Base-by-base conservation (phyloP, 768 basidiomycete species). In the Boletus insuetus region DNA sequence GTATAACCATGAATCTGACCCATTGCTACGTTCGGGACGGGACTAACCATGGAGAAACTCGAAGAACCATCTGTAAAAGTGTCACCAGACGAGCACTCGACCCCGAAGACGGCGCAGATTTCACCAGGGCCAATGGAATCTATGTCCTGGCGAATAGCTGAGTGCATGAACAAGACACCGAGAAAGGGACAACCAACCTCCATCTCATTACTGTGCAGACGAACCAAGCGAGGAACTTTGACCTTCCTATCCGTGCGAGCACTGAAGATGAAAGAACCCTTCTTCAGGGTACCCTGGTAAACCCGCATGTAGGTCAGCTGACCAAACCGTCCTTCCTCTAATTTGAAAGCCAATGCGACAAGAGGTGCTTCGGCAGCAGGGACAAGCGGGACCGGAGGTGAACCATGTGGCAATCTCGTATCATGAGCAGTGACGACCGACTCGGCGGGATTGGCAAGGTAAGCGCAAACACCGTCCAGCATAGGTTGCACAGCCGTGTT, bases 181-280 rank as follows among this genome's bases (percentile, higher is more conserved):
- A 17, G 16, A 32, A 46, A 54, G 6, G 35, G 2, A 29, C 26
- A 3, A 67, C 80, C 37, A 48, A 91, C 91, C 84, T 99, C 97
- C 97, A 98, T 98, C 73, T 99, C 96, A 60, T 98, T 91, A 71
- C 89, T 91, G 72, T 99, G 97, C 97, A 99, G 96, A 55, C 94
- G 83, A 54, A 98, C 97, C 60, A 99, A 75, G 38, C 95, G 82
- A 3, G 97, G 95, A 12, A 99, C 91, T 74, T 98, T 98, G 73
- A 97, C 89, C 74, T 87, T 93, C 81, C 98, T 99, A 43, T 95
- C 96, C 20, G 94, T 94, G 39, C 95, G 80, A 10, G 90, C 93
- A 65, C 98, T 97, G 74, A 80, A 94, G 62, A 99, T 94, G 55
- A 86, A 79, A 59, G 80, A 82, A 3, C 91, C 84, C 73, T 91